Evolutionary conservation across 2,329 filamentous ascomycete genomes (phyloP), one percentile per base, ranked within the genome.

Genomic region (Pseudocercospora fijiensis): DNA sequence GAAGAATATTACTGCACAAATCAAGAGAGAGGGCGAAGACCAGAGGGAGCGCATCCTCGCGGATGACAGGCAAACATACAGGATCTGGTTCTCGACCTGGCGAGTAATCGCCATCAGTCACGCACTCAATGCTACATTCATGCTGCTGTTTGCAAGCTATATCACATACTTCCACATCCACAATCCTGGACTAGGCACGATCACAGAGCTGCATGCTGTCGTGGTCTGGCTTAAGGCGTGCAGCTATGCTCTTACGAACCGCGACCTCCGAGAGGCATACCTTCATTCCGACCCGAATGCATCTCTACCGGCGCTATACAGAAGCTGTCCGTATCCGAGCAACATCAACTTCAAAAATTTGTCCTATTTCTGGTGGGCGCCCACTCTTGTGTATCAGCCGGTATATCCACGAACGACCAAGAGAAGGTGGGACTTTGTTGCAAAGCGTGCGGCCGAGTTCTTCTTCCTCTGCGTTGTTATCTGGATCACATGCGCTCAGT

Each of bases 341-440:
- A 99, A 98, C 77, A 91, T 99, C 77, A 96, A 92, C 2, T 84
- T 97, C 70, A 79, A 83, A 57, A 99, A 98, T 75, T 81, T 99
- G 26, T 86, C 86, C 63, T 99, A 98, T 79, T 99, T 99, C 77
- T 98, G 95, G 94, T 94, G 93, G 88, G 95, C 94, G 0, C 95
- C 95, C 0, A 99, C 95, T 0, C 84, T 99, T 58, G 90, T 98
- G 51, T 99, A 99, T 76, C 95, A 99, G 80, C 95, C 95, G 1
- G 92, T 95, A 13, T 99, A 99, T 76, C 95, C 95, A 20, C 90
- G 93, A 49, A 92, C 91, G 5, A 81, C 86, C 8, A 85, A 84
- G 62, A 91, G 97, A 70, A 86, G 95, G 66, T 97, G 93, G 92
- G 76, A 85, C 3, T 99, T 96, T 75, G 91, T 98, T 43, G 80